Conservation (phyloP, 768 basidiomycete species). For the Sporobolomyces phaffii region DNA sequence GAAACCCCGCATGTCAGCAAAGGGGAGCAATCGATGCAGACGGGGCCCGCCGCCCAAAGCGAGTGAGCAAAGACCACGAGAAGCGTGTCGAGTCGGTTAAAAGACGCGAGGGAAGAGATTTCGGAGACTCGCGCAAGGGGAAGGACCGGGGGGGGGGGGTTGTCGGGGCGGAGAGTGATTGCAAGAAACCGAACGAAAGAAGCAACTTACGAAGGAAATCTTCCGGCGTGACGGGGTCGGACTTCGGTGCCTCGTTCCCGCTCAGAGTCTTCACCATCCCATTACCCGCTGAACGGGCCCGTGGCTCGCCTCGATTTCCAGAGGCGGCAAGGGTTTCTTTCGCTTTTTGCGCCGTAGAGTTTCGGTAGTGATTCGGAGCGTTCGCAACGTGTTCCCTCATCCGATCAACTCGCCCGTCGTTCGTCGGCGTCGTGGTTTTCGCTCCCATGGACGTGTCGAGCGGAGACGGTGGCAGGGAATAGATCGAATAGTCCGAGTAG, state of each 20-base stretch:
- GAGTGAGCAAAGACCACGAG: too few relatives aligned
- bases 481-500: slow-evolving; percentile 24
- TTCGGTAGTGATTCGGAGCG: too few relatives aligned
- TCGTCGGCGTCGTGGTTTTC: background rate
- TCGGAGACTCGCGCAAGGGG: background rate
- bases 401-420: too few relatives aligned
- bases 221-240: slow-evolving; percentile 26
- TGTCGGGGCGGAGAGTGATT: too few relatives aligned
- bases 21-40: too few relatives aligned
- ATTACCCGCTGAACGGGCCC: too few relatives aligned
- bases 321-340: background rate
- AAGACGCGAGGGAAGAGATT: too few relatives aligned
- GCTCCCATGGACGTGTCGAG: slow-evolving; percentile 1
- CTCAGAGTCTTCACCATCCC: slow-evolving; percentile 1
- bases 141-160: too few relatives aligned
- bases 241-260: slow-evolving; percentile 2
- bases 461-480: slow-evolving; percentile 20
- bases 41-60: too few relatives aligned
- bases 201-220: slow-evolving; percentile 36
- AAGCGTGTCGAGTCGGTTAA: too few relatives aligned
- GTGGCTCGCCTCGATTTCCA: too few relatives aligned
- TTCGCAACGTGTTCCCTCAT: too few relatives aligned
- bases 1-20: background rate
- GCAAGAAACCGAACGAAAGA: background rate
- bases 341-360: slow-evolving; percentile 7